A percentile compares a stretch with the other conserved stretches of the same genome.
Conservation (phyloP, 1,284 basidiomycete genomes). For the Sporisorium reilianum region DNA sequence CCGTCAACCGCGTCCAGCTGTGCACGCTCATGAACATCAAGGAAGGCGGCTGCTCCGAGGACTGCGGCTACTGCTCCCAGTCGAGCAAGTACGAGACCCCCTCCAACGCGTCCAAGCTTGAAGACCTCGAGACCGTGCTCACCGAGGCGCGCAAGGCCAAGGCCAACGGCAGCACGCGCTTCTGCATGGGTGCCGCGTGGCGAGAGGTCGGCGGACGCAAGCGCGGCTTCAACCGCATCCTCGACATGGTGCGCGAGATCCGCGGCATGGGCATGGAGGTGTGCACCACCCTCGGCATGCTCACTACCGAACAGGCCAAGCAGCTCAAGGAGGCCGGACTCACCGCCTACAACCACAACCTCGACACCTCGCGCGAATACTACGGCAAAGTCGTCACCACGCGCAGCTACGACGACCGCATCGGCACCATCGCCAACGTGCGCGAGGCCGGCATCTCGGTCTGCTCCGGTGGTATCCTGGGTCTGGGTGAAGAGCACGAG, state of each 20-base stretch:
- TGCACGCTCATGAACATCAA: slow-evolving; percentile 99
- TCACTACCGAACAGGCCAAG: slow-evolving; percentile 89
- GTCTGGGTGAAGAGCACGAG: slow-evolving; percentile 88
- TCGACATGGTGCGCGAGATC: slow-evolving; percentile 84
- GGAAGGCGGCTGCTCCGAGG: slow-evolving; percentile 88
- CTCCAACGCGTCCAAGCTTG: slow-evolving; percentile 86
- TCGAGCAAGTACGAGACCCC: slow-evolving; percentile 90
- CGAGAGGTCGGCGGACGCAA: slow-evolving; percentile 93
- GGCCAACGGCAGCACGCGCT: slow-evolving; percentile 93
- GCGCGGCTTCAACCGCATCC: slow-evolving; percentile 91
- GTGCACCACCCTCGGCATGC: slow-evolving; percentile 97
- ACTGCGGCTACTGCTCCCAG: slow-evolving; percentile 99
- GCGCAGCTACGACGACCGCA: slow-evolving; percentile 90
- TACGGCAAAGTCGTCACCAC: slow-evolving; percentile 96
- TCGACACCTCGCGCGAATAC: slow-evolving; percentile 96
- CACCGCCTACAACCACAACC: slow-evolving; percentile 98
- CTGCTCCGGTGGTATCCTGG: slow-evolving; percentile 95
- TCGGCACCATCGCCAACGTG: slow-evolving; percentile 89
- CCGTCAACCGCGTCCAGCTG: slow-evolving; percentile 89
- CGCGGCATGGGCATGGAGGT: slow-evolving; percentile 75
- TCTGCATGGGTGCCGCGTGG: slow-evolving; percentile 99
- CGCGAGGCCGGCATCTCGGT: slow-evolving; percentile 95
- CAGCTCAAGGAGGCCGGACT: slow-evolving; percentile 90
- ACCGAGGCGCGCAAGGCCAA: slow-evolving; percentile 83
- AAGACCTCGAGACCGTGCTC: slow-evolving; percentile 92